A percentile compares a stretch with the other conserved stretches of the same genome.
Evolutionary conservation across 202 grass and related monocot genomes (phyloP).

Genomic region (Brachypodium distachyon): DNA sequence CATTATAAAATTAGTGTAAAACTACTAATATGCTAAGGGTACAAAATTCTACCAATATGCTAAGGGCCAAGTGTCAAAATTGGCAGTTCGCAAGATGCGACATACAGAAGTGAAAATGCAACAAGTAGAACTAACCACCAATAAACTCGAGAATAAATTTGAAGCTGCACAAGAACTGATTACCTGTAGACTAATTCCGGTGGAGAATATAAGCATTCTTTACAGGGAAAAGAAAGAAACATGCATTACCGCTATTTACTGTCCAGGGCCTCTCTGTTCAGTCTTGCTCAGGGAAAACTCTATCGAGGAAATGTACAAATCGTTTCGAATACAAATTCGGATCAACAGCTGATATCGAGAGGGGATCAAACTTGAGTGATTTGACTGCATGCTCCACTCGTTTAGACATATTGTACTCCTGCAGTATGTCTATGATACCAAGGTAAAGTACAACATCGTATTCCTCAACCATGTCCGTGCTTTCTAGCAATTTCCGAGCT

Average conservation of each 20-base stretch:
- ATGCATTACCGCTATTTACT: constrained; percentile 3
- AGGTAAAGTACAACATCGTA: constrained; percentile 93
- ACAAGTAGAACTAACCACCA: no score
- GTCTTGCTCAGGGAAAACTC: constrained; percentile 60
- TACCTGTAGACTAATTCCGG: background rate
- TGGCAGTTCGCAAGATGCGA: background rate
- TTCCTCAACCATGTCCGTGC: constrained; percentile 33
- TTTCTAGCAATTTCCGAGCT: constrained; percentile 57
- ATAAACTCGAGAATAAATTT: background rate
- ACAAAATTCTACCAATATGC: no score
- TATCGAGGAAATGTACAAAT: constrained; percentile 79
- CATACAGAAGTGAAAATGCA: background rate
- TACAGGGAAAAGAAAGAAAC: background rate
- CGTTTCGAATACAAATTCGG: constrained; percentile 65
- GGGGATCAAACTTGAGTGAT: constrained; percentile 83
- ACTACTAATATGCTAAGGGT: no score
- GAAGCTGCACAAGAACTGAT: background rate
- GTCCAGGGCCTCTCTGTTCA: constrained; percentile 3
- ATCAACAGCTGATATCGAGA: constrained; percentile 88
- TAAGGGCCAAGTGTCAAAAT: no score
- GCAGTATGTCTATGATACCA: constrained; percentile 94
- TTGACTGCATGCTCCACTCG: constrained; percentile 72
- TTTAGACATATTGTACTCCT: constrained; percentile 89
- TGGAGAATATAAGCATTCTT: background rate
- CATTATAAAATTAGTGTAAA: no score